Percentiles rank a stretch among this genome's conserved stretches.
These are phyloP conservation scores for Phytophthora cajani DNA, from an alignment of 352 stramenopile species.

Conservation along the genomic window DNA sequence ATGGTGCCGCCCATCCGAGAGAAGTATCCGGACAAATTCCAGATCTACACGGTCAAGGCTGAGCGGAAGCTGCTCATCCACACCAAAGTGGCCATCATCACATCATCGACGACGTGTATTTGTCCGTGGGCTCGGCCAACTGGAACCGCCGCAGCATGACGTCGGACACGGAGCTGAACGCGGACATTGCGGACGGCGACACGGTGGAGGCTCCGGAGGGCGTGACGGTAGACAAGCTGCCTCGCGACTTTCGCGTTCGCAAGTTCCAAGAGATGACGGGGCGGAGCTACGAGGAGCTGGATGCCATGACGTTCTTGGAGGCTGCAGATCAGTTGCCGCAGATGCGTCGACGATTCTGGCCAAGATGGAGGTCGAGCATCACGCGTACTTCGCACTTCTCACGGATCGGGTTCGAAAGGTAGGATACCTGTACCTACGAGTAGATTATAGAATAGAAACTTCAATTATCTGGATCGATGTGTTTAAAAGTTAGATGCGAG, in stretches of 20 bases:
- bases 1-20: constrained; percentile 54
- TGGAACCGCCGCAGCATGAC: constrained; percentile 63
- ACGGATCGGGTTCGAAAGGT: constrained; percentile 21
- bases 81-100: constrained; percentile 59
- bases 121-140: constrained; percentile 64
- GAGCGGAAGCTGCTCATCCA: constrained; percentile 51
- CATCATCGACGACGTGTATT: constrained; percentile 68
- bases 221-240: constrained; percentile 42
- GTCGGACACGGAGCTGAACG: constrained; percentile 61
- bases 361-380: constrained; percentile 12
- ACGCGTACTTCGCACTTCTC: constrained; percentile 20
- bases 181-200: constrained; percentile 57
- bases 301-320: constrained; percentile 55
- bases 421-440: constrained; percentile 19
- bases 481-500: too few relatives aligned
- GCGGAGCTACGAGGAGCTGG: constrained; percentile 47
- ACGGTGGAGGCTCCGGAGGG: constrained; percentile 32
- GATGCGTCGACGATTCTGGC: constrained; percentile 39
- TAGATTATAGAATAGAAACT: too few relatives aligned
- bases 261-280: constrained; percentile 70
- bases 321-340: constrained; percentile 42
- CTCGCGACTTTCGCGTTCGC: constrained; percentile 59
- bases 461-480: too few relatives aligned
- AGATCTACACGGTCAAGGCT: constrained; percentile 46
- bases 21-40: constrained; percentile 36